Base-by-base conservation (phyloP, 345 rosid genomes). In the Citrus hindsii region DNA sequence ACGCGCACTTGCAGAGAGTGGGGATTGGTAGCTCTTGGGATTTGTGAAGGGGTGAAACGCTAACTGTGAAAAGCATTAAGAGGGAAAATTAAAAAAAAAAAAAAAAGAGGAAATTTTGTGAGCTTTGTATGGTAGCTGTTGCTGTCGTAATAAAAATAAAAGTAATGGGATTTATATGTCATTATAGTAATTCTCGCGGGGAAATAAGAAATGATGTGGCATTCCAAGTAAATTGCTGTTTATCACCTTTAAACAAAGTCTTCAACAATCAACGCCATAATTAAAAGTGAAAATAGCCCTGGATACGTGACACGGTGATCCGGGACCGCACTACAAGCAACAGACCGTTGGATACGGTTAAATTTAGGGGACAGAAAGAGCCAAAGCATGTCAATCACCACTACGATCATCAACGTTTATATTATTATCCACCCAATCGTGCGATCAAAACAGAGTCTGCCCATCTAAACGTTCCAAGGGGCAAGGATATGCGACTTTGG, bases 1-100 rank as follows among this genome's bases (percentile, higher is more conserved):
- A 80, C 85, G 83, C 79, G 76, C 79, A 21, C 1, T 16, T 32
- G 4, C 1, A 27, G 80, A 64, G 84, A 79, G 60, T 84, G 76
- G 70, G 27, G 18, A 22, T 21, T 16, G 14, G 51, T 1, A 12
- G 37, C 27, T 48, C 63, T 79, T 4, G 82, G 79, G 55, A 72
- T 25, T 4, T 40, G 79, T 27, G 28, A 53, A 51, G 77, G 4
- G 77, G 74, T 82, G 70, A 73, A 76, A 53, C 46, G 22, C 9
- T 42, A 42, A 78, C 30, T 59, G 72, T 59, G 64, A 40, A 32
- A 71, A 73, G 22, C 5, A 60, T 7, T 8, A n/a, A 42, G 21
- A 16, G 16, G 5, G 6, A 1, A 16, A 32, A 32, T 32, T 32
- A 4, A 13, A 51, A 22, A 56, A 71, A 4, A 33, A 4, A 16